These are phyloP conservation scores for Spergularia marina DNA, from an alignment of 148 eudicot genomes.

Conservation along the genomic window DNA sequence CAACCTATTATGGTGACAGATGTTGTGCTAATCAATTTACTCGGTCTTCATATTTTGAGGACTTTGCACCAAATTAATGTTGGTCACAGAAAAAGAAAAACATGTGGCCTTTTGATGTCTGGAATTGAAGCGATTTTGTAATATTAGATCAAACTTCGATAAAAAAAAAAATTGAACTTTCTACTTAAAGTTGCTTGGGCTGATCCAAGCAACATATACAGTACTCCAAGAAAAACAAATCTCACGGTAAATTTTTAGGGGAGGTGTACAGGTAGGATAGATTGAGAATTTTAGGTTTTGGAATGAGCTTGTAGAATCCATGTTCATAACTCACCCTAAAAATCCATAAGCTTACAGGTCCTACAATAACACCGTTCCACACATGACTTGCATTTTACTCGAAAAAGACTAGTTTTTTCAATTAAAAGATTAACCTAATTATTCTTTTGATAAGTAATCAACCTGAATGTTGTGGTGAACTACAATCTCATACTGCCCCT, in stretches of 20 bases:
- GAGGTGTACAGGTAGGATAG: background rate
- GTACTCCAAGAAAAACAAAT: background rate
- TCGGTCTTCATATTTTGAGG: background rate
- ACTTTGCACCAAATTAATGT: background rate
- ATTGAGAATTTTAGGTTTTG: background rate
- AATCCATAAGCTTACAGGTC: background rate
- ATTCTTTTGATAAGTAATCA: slow-evolving; percentile 3
- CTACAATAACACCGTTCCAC: background rate
- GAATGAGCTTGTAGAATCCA: background rate
- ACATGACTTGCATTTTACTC: background rate
- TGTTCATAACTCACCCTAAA: background rate
- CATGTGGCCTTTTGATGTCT: background rate
- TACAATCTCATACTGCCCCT: slow-evolving; percentile 88
- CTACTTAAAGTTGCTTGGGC: background rate
- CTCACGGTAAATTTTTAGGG: background rate
- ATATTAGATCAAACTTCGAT: no score
- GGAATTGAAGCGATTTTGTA: background rate
- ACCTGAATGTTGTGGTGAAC: slow-evolving; percentile 97
- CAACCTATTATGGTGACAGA: background rate
- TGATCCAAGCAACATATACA: background rate
- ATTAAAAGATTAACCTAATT: background rate
- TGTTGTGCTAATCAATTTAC: background rate
- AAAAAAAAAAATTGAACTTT: background rate
- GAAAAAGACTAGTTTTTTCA: background rate
- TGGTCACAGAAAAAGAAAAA: background rate